Percentiles rank a stretch among this genome's conserved stretches.
Evolutionary conservation across 148 eudicot genomes (phyloP).

Genomic region (Camellia sinensis): DNA sequence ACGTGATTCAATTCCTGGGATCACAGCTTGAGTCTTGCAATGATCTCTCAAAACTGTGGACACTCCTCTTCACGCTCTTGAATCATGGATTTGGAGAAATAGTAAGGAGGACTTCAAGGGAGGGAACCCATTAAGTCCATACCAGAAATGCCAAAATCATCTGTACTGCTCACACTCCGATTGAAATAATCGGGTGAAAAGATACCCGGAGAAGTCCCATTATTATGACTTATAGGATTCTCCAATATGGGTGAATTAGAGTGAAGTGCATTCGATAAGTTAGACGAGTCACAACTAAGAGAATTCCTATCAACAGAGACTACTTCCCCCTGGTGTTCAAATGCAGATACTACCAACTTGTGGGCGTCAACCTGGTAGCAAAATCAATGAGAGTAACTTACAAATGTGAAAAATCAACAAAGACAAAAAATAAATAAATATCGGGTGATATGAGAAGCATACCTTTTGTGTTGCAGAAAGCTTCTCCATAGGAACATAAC

Average conservation of each 20-base stretch:
- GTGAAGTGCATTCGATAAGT: conserved; percentile 18
- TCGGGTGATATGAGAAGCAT: conserved; percentile 20
- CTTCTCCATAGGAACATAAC: conserved; percentile 46
- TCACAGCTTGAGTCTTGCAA: too few relatives aligned
- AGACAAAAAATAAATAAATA: background rate
- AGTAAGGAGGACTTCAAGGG: too few relatives aligned
- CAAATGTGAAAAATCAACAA: background rate
- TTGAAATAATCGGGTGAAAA: conserved; percentile 57
- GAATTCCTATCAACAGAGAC: conserved; percentile 56
- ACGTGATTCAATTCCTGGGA: too few relatives aligned
- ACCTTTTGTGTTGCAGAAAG: conserved; percentile 75
- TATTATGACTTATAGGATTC: conserved; percentile 37
- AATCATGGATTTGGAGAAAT: too few relatives aligned
- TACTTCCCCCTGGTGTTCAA: conserved; percentile 60
- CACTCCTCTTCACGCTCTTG: too few relatives aligned
- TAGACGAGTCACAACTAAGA: conserved; percentile 36
- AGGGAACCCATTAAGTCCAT: conserved; percentile 37
- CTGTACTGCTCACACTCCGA: conserved; percentile 47
- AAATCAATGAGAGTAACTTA: background rate
- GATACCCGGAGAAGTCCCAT: conserved; percentile 43
- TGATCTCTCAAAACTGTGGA: too few relatives aligned
- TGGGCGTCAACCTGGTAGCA: conserved; percentile 54
- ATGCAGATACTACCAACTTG: conserved; percentile 57
- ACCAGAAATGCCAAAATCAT: conserved; percentile 42
- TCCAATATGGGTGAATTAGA: conserved; percentile 33